Percentiles rank a stretch among this genome's conserved stretches.
Evolutionary conservation across 2,329 filamentous ascomycete genomes (phyloP).

Genomic region (Neofusicoccum laricinum): DNA sequence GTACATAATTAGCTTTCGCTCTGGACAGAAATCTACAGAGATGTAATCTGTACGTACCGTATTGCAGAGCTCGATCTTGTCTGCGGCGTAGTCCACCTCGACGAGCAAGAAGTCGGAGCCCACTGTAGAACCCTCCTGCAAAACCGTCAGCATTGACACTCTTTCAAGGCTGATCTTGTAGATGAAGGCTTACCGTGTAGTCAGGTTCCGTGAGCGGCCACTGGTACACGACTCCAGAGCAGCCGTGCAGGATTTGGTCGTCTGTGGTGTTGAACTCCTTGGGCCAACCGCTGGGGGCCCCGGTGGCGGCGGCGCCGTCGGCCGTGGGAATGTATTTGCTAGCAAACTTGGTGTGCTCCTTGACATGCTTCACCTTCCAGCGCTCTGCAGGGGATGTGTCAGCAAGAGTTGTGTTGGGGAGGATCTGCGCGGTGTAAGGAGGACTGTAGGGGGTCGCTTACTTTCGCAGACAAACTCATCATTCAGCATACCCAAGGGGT

Average conservation of each 20-base stretch:
- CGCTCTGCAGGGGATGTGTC: neutral
- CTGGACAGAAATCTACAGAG: too few species aligned
- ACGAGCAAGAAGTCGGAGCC: neutral
- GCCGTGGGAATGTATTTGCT: neutral
- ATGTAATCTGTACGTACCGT: neutral
- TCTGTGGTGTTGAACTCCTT: neutral
- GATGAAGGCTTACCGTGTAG: neutral
- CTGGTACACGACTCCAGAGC: neutral
- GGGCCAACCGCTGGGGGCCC: conserved; percentile 22
- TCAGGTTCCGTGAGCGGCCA: neutral
- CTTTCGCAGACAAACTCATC: neutral
- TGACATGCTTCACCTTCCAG: neutral
- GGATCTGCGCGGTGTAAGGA: neutral
- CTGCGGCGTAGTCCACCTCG: neutral
- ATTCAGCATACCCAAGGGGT: neutral
- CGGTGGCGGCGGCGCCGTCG: neutral
- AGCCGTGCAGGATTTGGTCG: neutral
- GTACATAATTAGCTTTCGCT: neutral
- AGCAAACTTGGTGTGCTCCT: neutral
- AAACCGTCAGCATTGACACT: neutral
- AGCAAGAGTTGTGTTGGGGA: neutral
- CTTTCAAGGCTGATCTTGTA: too few species aligned
- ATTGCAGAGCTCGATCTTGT: neutral
- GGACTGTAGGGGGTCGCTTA: neutral
- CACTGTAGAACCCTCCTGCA: neutral